These are phyloP conservation scores for Ammopiptanthus mongolicus DNA, from an alignment of 306 rosid species.

Conservation along the genomic window DNA sequence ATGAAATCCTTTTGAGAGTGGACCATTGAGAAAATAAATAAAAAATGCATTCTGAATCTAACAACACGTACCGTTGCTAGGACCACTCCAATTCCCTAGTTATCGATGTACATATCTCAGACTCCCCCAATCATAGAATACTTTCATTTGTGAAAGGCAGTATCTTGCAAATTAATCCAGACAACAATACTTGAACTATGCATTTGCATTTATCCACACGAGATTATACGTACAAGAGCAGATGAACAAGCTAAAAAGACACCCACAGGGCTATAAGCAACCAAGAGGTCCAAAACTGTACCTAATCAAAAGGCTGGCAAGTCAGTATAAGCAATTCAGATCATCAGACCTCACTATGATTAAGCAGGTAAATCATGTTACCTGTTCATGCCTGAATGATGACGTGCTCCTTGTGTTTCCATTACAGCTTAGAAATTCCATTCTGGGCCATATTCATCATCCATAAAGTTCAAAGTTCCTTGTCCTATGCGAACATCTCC, in stretches of 20 bases:
- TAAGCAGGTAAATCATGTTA: constrained; percentile 21
- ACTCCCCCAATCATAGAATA: neutral
- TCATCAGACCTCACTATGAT: neutral
- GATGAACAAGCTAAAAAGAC: constrained; percentile 27
- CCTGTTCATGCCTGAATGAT: constrained; percentile 28
- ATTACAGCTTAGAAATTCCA: constrained; percentile 20
- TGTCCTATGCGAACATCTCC: constrained; percentile 31
- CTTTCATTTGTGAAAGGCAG: constrained; percentile 1
- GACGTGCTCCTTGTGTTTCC: constrained; percentile 12
- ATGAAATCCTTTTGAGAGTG: neutral
- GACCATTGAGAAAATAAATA: neutral
- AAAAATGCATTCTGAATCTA: neutral
- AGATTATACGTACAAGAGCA: neutral
- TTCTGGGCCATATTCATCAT: constrained; percentile 22
- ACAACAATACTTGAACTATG: constrained; percentile 11
- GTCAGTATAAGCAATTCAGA: constrained; percentile 10
- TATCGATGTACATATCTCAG: constrained; percentile 19
- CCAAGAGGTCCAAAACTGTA: constrained; percentile 22
- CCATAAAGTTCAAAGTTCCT: constrained; percentile 20
- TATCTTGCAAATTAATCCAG: constrained; percentile 18
- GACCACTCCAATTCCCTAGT: constrained; percentile 9
- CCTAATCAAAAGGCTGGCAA: constrained; percentile 25
- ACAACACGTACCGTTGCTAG: constrained; percentile 21
- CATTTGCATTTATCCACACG: constrained; percentile 14
- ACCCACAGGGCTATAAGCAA: constrained; percentile 4